phyloP scores from a whole-genome alignment of 73 alveolate species.

The Durusdinium trenchii region DNA sequence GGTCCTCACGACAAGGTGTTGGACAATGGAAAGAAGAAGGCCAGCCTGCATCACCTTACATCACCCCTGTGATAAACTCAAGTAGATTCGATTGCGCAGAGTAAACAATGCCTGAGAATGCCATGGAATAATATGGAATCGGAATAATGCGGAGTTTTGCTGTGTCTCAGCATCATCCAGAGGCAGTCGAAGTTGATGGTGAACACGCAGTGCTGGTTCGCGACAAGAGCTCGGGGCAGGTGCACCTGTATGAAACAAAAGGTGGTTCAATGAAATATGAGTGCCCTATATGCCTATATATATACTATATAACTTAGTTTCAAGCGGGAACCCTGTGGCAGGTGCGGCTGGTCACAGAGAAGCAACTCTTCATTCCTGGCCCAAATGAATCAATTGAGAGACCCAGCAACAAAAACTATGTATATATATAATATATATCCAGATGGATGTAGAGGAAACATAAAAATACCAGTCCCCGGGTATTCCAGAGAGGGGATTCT shows the following conservation, averaged over 20 bases:
- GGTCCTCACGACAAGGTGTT: conserved; percentile 90
- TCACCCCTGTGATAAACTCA: background rate
- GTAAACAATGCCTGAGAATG: background rate
- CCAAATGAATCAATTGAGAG: conserved; percentile 60
- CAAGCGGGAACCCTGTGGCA: conserved; percentile 71
- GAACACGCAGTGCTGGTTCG: conserved; percentile 95
- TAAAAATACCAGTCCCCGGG: background rate
- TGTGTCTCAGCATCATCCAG: no score
- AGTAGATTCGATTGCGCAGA: background rate
- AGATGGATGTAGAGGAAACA: no score
- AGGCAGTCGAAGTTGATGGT: conserved; percentile 77
- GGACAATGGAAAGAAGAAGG: conserved; percentile 88
- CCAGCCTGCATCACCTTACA: background rate
- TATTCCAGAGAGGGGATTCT: background rate
- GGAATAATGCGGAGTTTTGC: no score
- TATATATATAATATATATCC: no score
- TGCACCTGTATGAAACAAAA: no score
- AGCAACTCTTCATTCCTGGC: conserved; percentile 87
- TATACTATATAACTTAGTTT: no score
- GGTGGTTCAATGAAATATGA: no score
- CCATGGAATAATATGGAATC: no score
- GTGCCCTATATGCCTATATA: no score
- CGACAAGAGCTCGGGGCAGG: conserved; percentile 88
- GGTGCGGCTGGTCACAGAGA: conserved; percentile 80
- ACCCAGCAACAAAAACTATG: no score